Evolutionary conservation across 306 rosid species (phyloP), one percentile per base, ranked within the genome.

Genomic region (Vigna unguiculata): DNA sequence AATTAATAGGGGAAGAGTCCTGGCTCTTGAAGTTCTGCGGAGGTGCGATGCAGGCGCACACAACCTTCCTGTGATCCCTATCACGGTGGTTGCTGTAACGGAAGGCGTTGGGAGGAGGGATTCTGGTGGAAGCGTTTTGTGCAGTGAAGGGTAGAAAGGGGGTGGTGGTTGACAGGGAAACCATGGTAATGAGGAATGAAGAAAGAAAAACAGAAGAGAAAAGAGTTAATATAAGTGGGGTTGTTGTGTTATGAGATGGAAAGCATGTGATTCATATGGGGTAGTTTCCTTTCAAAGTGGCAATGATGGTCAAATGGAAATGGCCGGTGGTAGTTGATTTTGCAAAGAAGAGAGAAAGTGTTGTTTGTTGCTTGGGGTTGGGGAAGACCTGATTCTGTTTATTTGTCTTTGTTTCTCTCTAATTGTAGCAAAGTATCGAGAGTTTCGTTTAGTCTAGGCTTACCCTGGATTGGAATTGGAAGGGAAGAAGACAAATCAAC

Each of bases 21-120:
- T 90, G 90, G 36, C 83, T 78, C 79, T 82, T 89, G 85, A 90
- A 71, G 74, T 86, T 82, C 3, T 57, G 86, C 3, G 97, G 87
- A 72, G 98, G 91, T 60, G 91, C 98, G 89, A 88, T 76, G 86
- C 97, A 92, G 80, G 96, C 88, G 82, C 99, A 91, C 3, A 85
- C 64, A 70, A 87, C 61, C 52, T 85, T 87, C 40, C 84, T 76
- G 41, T 46, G 89, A 80, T 79, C 85, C 79, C 32, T 83, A 16
- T 13, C 74, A 60, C 21, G 67, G 74, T 57, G 86, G 13, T 81
- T 80, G 19, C 0, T 73, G 63, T 69, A 43, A 57, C 6, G 51
- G 80, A 65, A 55, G 8, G 83, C 62, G 72, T 25, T 78, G 10
- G 69, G 30, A 80, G 60, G 78, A 7, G 72, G 78, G 14, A 83